These are phyloP conservation scores for Phlyctochytrium bullatum DNA, from an alignment of 192 early-diverging fungal genomes.

Conservation along the genomic window DNA sequence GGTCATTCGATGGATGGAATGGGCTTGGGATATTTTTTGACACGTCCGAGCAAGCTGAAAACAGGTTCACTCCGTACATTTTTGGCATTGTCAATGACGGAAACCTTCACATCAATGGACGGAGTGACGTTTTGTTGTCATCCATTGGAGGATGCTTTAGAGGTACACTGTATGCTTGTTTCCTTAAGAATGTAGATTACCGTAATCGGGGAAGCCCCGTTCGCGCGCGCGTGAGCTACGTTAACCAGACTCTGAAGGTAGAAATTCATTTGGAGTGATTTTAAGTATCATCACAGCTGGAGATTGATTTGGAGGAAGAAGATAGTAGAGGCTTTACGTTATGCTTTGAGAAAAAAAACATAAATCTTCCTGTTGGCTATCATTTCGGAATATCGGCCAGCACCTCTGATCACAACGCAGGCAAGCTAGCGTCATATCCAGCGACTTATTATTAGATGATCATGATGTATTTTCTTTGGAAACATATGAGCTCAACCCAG, in stretches of 20 bases:
- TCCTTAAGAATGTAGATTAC: too few species aligned
- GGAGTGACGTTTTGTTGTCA: constrained; percentile 29
- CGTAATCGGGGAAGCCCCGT: constrained; percentile 59
- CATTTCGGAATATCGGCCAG: constrained; percentile 67
- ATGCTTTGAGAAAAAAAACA: constrained; percentile 52
- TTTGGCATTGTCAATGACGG: constrained; percentile 70
- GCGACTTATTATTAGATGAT: constrained; percentile 54
- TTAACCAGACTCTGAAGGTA: constrained; percentile 48
- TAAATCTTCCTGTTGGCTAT: constrained; percentile 68
- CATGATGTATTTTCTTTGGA: constrained; percentile 73
- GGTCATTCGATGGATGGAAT: constrained; percentile 63
- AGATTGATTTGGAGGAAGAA: constrained; percentile 50
- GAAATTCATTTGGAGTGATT: constrained; percentile 10
- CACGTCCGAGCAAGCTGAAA: constrained; percentile 38
- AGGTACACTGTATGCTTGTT: too few species aligned
- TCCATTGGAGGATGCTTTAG: constrained; percentile 53
- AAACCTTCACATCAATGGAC: constrained; percentile 41
- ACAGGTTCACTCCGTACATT: constrained; percentile 49
- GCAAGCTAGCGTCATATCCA: constrained; percentile 1
- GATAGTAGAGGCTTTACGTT: constrained; percentile 49
- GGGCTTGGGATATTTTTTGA: constrained; percentile 68
- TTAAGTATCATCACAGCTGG: constrained; percentile 11
- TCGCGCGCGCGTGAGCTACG: constrained; percentile 60
- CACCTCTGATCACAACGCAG: constrained; percentile 23
- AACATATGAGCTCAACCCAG: constrained; percentile 66